Conservation (phyloP, 805 yeast genomes). For the Suhomyces emberorum region DNA sequence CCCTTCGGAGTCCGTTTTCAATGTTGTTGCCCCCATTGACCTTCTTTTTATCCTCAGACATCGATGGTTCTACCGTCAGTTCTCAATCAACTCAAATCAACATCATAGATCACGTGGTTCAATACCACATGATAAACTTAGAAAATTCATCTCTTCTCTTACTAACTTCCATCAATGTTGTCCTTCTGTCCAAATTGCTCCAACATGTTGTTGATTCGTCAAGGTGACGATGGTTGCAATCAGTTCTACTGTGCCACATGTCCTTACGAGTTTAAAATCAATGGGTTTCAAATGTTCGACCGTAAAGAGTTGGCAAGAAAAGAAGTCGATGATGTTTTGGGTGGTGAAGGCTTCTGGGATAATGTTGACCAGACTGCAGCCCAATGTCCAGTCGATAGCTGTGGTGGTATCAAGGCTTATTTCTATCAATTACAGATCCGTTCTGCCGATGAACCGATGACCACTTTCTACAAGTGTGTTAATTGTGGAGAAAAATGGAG, state of each 20-base stretch:
- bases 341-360: constrained; percentile 98
- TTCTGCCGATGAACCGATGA: constrained; percentile 99
- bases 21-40: too few relatives aligned
- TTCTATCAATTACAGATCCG: constrained; percentile 95
- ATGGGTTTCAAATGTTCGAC: constrained; percentile 80
- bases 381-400: constrained; percentile 84
- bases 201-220: constrained; percentile 76
- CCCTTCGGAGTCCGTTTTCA: too few relatives aligned
- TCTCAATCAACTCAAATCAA: too few relatives aligned
- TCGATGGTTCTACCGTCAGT: too few relatives aligned
- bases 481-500: constrained; percentile 95
- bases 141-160: neutral
- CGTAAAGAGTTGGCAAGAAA: constrained; percentile 80
- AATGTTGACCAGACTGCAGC: constrained; percentile 94
- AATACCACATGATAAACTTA: too few relatives aligned
- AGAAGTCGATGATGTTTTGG: constrained; percentile 92
- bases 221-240: constrained; percentile 53
- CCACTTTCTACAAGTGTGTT: constrained; percentile 94
- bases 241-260: constrained; percentile 88
- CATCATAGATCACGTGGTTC: too few relatives aligned
- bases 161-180: constrained; percentile 50
- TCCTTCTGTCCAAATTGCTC: constrained; percentile 95
- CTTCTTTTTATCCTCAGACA: too few relatives aligned
- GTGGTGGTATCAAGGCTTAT: constrained; percentile 90
- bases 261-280: constrained; percentile 90